Conservation (phyloP, 352 stramenopile species). For the Aphanomyces cochlioides region DNA sequence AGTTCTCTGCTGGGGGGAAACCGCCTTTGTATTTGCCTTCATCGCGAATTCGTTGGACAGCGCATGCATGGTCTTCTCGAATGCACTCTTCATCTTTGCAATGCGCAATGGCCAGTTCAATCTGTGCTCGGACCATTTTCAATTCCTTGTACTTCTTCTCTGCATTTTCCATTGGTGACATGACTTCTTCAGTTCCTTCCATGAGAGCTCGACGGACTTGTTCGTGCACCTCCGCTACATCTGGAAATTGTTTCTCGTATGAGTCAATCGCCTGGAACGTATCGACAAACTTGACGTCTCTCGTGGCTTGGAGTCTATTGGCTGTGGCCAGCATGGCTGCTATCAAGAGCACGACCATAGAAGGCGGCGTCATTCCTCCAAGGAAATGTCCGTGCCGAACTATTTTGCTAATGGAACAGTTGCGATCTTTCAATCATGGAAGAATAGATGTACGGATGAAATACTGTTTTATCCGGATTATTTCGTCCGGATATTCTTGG, state of each 20-base stretch:
- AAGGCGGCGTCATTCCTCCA: background rate
- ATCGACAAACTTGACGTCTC: constrained; percentile 17
- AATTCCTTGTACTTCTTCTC: constrained; percentile 11
- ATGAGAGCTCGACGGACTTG: constrained; percentile 18
- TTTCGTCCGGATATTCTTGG: background rate
- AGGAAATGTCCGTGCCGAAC: too few relatives aligned
- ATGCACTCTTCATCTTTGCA: constrained; percentile 11
- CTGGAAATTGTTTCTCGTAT: constrained; percentile 18
- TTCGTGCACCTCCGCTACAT: constrained; percentile 12
- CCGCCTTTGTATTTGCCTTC: constrained; percentile 3
- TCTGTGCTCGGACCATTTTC: constrained; percentile 1
- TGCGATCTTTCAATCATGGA: constrained; percentile 22
- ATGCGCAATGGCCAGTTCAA: constrained; percentile 9
- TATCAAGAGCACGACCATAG: background rate
- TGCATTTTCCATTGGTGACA: background rate
- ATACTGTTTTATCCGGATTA: too few relatives aligned
- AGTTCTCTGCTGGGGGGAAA: background rate
- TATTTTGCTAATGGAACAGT: background rate
- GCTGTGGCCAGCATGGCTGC: background rate
- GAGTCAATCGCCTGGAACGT: constrained; percentile 14
- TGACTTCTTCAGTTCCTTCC: background rate
- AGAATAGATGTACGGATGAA: background rate
- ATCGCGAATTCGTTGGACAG: too few relatives aligned
- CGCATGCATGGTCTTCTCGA: too few relatives aligned
- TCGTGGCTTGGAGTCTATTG: background rate